Evolutionary conservation across 2,329 filamentous ascomycete genomes (phyloP), one percentile per base, ranked within the genome.

Genomic region (Laburnicola sp.): DNA sequence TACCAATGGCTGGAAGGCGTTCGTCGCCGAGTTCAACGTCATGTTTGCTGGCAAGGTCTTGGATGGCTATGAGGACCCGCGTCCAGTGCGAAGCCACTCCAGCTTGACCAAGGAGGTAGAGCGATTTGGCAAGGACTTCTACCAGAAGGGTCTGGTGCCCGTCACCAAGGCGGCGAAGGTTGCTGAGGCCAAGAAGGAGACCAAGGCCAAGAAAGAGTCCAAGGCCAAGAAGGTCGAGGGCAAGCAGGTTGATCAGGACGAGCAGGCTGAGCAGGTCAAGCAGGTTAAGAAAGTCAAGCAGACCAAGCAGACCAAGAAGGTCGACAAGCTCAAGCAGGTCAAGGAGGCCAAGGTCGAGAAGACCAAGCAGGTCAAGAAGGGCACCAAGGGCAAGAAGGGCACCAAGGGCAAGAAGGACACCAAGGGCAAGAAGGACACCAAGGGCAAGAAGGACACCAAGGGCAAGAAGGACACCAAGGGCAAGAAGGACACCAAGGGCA

Each of bases 81-180:
- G 64, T 45, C 62, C 60, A 1, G 30, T 38, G 26, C 56, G 64
- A 10, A 60, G 53, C 16, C 58, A 62, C n/a, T 62, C 57, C 1
- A 61, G 55, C 21, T 49, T 66, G 32, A 65, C 57, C 8, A 69
- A 68, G 45, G 66, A 69, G 51, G 57, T 69, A 7, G 64, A 67
- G 56, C 51, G 66, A 5, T 66, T 68, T 45, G 59, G 61, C 10
- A 40, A 48, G n/a, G 39, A 60, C 16, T 58, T 54, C 41, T 69
- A 69, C 42, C 11, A 37, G 8, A 58, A 56, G 46, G 64, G 63
- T 9, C 22, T 47, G 16, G 57, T 68, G 25, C 63, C 64, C 1
- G 49, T 57, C n/a, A 40, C 51, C 26, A 35, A 45, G 42, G 32
- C n/a, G 11, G 8, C 7, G 23, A 45, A 45, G 42, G 48, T 35